A percentile compares a stretch with the other conserved stretches of the same genome.
These are phyloP conservation scores for Curvularia lunata DNA, from an alignment of 2,329 filamentous ascomycete species.

Conservation along the genomic window DNA sequence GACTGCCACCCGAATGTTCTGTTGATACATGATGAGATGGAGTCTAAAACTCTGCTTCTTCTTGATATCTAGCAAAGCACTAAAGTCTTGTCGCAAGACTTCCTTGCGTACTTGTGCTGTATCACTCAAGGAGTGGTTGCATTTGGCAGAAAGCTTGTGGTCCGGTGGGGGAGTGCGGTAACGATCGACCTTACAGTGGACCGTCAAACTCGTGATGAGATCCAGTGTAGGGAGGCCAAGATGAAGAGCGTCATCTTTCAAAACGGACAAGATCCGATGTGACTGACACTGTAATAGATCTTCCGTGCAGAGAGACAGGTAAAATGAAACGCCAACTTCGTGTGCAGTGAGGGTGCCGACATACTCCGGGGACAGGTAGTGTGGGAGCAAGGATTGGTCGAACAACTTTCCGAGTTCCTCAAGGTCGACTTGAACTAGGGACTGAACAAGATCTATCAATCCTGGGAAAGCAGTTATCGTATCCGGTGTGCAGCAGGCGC, in stretches of 20 bases:
- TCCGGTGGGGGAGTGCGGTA: conserved; percentile 5
- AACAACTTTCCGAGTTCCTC: not conserved
- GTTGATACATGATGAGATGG: conserved; percentile 1
- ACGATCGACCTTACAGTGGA: conserved; percentile 10
- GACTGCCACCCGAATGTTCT: not conserved
- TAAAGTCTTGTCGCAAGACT: not conserved
- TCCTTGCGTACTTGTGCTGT: not conserved
- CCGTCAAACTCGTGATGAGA: conserved; percentile 4
- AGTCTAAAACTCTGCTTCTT: conserved; percentile 3
- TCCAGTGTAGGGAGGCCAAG: not conserved
- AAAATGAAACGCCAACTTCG: conserved; percentile 3
- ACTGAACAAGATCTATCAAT: not conserved
- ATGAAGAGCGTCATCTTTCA: conserved; percentile 1
- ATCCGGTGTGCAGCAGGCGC: not conserved
- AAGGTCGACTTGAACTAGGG: not conserved
- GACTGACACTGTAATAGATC: conserved; percentile 4
- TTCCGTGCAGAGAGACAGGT: not conserved
- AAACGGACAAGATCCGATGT: not conserved
- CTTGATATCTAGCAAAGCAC: not conserved
- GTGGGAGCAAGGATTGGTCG: not conserved
- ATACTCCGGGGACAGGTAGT: conserved; percentile 2
- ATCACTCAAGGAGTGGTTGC: not conserved
- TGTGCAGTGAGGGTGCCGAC: conserved; percentile 1
- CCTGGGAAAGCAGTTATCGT: not conserved
- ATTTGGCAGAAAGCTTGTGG: not conserved